Evolutionary conservation across 2,329 filamentous ascomycete species (phyloP), one percentile per base, ranked within the genome.

Genomic region (Bertia moriformis): DNA sequence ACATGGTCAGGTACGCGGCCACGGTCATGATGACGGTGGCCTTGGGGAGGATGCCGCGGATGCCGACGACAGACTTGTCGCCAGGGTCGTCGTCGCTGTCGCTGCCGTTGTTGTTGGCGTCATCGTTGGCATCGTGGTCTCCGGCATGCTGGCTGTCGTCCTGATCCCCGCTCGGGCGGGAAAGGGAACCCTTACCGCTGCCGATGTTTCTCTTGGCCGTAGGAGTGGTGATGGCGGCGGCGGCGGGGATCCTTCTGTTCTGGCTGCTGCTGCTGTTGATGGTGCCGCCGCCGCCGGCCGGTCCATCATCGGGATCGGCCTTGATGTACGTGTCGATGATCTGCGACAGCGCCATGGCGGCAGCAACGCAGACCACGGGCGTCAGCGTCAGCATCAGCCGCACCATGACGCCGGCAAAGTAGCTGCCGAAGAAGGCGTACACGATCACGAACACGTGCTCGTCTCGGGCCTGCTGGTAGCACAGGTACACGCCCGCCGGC

Each of bases 331-430:
- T 83, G 58, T 96, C 89, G 38, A 98, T 69, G 40, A 98, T 81
- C 48, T 83, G 76, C 14, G 91, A 96, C 30, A 87, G 66, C 14
- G 86, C 85, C 51, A 98, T 76, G 33, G 89, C 91, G 40, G 89
- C 86, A 32, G 91, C 81, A 48, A 95, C 86, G 59, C 91, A 98
- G 38, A 98, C 91, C 47, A 96, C 80, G 1, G 91, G 91, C 1
- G 91, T 98, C 49, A 98, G 66, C 1, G 91, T 98, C 44, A 98
- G 74, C 91, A 98, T 98, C 51, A 98, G 68, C 63, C 91, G 87
- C 44, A 98, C 91, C 91, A 98, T 98, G 63, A 98, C 93, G 56
- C 91, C 91, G 18, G 93, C 86, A 53, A 98, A 98, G 69, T 98
- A 98, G 62, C 86, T 95, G 47, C 86, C 85, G 46, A 96, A 81